These are phyloP conservation scores for Leccinum aurantiacum DNA, from an alignment of 768 basidiomycete genomes.

Conservation along the genomic window DNA sequence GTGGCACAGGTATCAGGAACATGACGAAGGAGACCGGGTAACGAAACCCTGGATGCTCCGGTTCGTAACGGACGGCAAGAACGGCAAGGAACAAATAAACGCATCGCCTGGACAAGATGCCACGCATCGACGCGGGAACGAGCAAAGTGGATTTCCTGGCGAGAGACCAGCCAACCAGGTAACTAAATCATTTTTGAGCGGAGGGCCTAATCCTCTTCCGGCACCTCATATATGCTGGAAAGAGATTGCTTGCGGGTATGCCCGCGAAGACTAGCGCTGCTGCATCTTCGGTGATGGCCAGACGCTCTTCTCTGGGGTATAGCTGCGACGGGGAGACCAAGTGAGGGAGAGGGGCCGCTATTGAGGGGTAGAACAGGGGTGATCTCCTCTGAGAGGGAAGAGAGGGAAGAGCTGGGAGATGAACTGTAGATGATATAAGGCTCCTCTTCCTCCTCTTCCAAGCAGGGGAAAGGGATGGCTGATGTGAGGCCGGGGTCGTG, in stretches of 20 bases:
- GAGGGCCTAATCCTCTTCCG: conserved; percentile 29
- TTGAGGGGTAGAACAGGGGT: conserved; percentile 27
- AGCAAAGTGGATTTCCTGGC: conserved; percentile 16
- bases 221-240: conserved; percentile 34
- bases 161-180: conserved; percentile 23
- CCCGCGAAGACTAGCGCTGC: conserved; percentile 33
- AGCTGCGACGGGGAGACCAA: conserved; percentile 5
- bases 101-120: conserved; percentile 19
- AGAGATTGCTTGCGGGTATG: conserved; percentile 33
- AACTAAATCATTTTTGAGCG: background rate
- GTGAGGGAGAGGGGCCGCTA: conserved; percentile 13
- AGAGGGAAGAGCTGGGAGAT: conserved; percentile 33
- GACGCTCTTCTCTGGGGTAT: conserved; percentile 18
- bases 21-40: conserved; percentile 14
- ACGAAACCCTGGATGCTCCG: conserved; percentile 13
- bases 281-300: conserved; percentile 31
- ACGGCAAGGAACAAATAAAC: conserved; percentile 25
- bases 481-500: conserved; percentile 18
- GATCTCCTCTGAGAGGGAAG: conserved; percentile 32
- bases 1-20: conserved; percentile 33
- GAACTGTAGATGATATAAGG: conserved; percentile 36
- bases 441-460: conserved; percentile 33
- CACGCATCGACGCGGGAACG: conserved; percentile 12
- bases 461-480: conserved; percentile 25
- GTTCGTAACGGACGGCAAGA: conserved; percentile 19